phyloP scores from a whole-genome alignment of 371 early-diverging fungal species.

The Mucor saturninus region DNA sequence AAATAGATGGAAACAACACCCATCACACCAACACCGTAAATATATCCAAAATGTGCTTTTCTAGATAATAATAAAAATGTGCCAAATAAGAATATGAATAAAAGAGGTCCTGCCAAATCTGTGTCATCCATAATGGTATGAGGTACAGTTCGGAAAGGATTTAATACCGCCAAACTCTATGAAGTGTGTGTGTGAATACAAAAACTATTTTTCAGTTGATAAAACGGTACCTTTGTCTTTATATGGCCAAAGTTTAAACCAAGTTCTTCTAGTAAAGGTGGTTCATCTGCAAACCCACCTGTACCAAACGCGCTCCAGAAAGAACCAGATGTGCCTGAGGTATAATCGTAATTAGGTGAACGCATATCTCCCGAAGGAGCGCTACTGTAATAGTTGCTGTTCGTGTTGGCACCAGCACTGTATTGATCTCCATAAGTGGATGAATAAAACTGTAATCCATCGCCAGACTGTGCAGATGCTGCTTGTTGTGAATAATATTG shows the following conservation, averaged over 20 bases:
- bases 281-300: constrained; percentile 88
- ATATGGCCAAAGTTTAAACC: constrained; percentile 93
- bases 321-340: constrained; percentile 35
- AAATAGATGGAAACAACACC: constrained; percentile 88
- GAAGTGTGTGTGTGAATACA: neutral
- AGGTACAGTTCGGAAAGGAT: constrained; percentile 88
- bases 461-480: constrained; percentile 35
- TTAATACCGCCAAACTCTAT: constrained; percentile 85
- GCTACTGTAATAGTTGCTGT: constrained; percentile 48
- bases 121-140: constrained; percentile 92
- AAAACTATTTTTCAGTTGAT: constrained; percentile 3
- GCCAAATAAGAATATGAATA: constrained; percentile 91
- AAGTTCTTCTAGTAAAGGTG: constrained; percentile 90
- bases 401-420: constrained; percentile 33
- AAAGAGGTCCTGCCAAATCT: constrained; percentile 93
- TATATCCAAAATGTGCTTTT: constrained; percentile 95
- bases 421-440: constrained; percentile 63
- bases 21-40: constrained; percentile 93
- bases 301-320: constrained; percentile 78
- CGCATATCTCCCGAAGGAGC: constrained; percentile 58
- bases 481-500: constrained; percentile 37
- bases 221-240: constrained; percentile 60
- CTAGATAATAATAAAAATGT: constrained; percentile 85
- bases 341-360: constrained; percentile 54
- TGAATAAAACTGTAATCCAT: constrained; percentile 70